Evolutionary conservation across 768 basidiomycete genomes (phyloP), one percentile per base, ranked within the genome.

Genomic region (Termitomyces sp.): DNA sequence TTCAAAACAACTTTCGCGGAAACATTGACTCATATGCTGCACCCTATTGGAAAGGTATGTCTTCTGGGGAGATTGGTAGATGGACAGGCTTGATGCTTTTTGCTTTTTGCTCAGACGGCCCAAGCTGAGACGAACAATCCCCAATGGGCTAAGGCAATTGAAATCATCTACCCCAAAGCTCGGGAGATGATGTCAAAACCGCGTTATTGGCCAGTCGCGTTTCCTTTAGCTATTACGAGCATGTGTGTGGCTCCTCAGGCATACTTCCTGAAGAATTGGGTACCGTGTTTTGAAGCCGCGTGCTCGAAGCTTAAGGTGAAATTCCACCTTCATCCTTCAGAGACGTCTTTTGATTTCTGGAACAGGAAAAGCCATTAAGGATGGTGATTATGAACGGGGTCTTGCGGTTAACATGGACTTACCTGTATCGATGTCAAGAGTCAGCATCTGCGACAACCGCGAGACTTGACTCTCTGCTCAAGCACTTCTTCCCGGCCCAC

Each of bases 61-160:
- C 21, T 25, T 56, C 42, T 25, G 32, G 11, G 30, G 43, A 30
- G 30, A 25, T 47, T 16, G 34, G 56, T 32, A 17, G 28, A 27
- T 21, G 46, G 41, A 12, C 32, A 17, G 27, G 54, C 64, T 46
- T 56, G 35, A 52, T 14, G 42, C 49, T 21, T 21, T 21, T 27
- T 14, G 42, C 49, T 21, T 21, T 21, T 27, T 54, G 39, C 37
- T 23, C 52, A 94, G 90, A 95, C 89, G 39, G 95, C 92, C 0
- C 93, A 94, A 72, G 94, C 92, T 6, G 94, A 98, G 72, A 94
- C 95, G 48, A 97, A 97, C 64, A 89, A 95, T 68, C 94, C 94
- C 0, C 80, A 89, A 62, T 98, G 94, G 94, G 91, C 88, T 5
- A 93, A 91, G 67, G 94, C 94, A 0, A 89, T 94, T 30, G 88